Conservation (phyloP, 2,329 filamentous ascomycete genomes). For the Fusarium sp. region DNA sequence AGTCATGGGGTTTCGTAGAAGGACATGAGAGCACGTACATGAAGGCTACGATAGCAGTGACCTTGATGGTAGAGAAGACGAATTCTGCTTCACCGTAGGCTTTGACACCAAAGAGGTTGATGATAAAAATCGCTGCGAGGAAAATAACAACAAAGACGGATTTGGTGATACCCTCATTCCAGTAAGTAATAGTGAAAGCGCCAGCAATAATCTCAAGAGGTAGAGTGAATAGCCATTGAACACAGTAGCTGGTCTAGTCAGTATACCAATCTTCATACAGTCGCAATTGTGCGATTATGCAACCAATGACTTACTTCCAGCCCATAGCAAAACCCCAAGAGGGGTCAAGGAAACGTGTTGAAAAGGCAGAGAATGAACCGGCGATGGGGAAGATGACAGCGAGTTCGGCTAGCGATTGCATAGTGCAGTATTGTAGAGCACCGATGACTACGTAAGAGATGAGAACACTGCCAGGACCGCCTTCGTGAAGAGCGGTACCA, state of each 20-base stretch:
- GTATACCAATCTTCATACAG: neutral
- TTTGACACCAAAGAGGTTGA: constrained; percentile 90
- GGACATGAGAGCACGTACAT: constrained; percentile 69
- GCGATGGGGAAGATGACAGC: constrained; percentile 91
- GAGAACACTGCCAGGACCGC: constrained; percentile 82
- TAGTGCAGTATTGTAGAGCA: constrained; percentile 89
- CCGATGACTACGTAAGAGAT: constrained; percentile 83
- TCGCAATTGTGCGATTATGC: neutral
- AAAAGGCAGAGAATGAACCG: constrained; percentile 92
- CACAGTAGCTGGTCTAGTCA: constrained; percentile 71
- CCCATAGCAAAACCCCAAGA: constrained; percentile 97
- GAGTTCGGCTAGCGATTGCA: constrained; percentile 91
- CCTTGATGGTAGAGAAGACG: constrained; percentile 86
- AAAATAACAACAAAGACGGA: constrained; percentile 88
- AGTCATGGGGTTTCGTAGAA: fast-evolving
- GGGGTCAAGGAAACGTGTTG: constrained; percentile 92
- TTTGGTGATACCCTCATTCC: constrained; percentile 73
- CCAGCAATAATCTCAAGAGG: constrained; percentile 90
- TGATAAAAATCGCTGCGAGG: constrained; percentile 77
- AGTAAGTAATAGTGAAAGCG: constrained; percentile 85
- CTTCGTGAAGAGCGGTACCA: constrained; percentile 75
- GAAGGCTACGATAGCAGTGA: constrained; percentile 87
- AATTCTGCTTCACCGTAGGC: constrained; percentile 95
- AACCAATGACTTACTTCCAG: constrained; percentile 75
- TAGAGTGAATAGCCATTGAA: constrained; percentile 88